Evolutionary conservation across 1,139 yeast species (phyloP).

Genomic region (Geotrichum restrictum): DNA sequence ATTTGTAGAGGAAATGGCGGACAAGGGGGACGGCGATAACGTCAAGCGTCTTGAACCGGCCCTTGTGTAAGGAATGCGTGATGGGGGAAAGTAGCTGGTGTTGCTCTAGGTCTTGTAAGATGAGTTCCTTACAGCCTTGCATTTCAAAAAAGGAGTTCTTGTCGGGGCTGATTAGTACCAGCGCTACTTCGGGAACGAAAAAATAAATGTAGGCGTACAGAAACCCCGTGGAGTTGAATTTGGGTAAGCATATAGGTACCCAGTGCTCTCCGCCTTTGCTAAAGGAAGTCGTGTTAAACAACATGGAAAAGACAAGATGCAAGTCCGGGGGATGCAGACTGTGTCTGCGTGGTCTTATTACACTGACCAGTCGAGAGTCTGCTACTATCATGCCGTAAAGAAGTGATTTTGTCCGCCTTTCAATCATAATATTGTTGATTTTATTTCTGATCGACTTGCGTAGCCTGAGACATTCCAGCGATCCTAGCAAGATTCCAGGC

Average conservation of each 20-base stretch:
- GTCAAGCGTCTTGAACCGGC: conserved; percentile 47
- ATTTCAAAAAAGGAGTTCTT: conserved; percentile 76
- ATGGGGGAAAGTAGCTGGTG: conserved; percentile 40
- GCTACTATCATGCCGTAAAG: conserved; percentile 62
- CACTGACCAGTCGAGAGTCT: conserved; percentile 53
- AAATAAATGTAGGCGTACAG: conserved; percentile 73
- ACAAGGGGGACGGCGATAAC: conserved; percentile 34
- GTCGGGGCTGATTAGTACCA: conserved; percentile 76
- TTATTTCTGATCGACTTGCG: conserved; percentile 46
- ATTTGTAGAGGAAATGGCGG: conserved; percentile 77
- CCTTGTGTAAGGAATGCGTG: conserved; percentile 40
- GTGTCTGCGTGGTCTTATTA: conserved; percentile 60
- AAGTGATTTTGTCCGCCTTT: conserved; percentile 45
- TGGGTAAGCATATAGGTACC: conserved; percentile 91
- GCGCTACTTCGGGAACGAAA: conserved; percentile 50
- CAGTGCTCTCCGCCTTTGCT: conserved; percentile 70
- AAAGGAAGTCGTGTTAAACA: conserved; percentile 52
- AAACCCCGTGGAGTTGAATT: conserved; percentile 84
- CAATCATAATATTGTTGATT: conserved; percentile 45
- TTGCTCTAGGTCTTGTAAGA: conserved; percentile 45
- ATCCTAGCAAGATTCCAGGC: conserved; percentile 57
- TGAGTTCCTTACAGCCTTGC: conserved; percentile 54
- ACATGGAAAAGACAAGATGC: conserved; percentile 58
- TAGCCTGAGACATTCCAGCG: conserved; percentile 55
- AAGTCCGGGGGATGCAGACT: conserved; percentile 67